Evolutionary conservation across 495 filamentous ascomycete genomes (phyloP), one percentile per base, ranked within the genome.

Genomic region (Lichenothelia convexa): DNA sequence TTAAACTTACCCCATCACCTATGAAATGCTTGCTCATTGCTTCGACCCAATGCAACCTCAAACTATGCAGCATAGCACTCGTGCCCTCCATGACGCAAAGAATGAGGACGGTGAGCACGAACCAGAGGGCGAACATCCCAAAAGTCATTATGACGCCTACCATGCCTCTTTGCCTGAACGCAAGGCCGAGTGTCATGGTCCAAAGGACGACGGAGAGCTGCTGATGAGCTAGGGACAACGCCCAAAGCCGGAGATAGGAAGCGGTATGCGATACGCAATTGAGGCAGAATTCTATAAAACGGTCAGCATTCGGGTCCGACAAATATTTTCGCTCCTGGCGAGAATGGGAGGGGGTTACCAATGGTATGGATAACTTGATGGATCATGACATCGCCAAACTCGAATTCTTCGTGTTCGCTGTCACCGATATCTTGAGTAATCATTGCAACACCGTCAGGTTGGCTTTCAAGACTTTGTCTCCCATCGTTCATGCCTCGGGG

Each of bases 11-110:
- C 30, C 89, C 89, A 37, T 85, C 85, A 43, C 92, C 92, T 54
- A 94, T 78, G 62, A 94, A 93, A 64, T 94, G 92, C 61, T 97
- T 97, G 61, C 83, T 89, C 73, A 95, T 94, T n/a, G 89, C 85
- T 56, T 99, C 89, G 40, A 99, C 89, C 89, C 89, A 99, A 51
- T 94, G 91, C 40, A 99, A 68, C 64, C 89, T 73, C 45, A 99
- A 65, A 41, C 79, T 84, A 59, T 95, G 91, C 63, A 93, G 69
- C 81, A 89, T 86, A 33, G 81, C 81, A 54, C 73, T 78, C 20
- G 79, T 85, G 32, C 81, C 81, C 50, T 89, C 81, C 80, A 89
- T 89, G 36, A 81, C 62, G 38, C 70, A 71, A 32, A 91, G 64
- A 43, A 91, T 78, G 20, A 69, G 67, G 31, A 82, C 68, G 5